Conservation (phyloP, 306 rosid species). For the Crotalaria pallida region DNA sequence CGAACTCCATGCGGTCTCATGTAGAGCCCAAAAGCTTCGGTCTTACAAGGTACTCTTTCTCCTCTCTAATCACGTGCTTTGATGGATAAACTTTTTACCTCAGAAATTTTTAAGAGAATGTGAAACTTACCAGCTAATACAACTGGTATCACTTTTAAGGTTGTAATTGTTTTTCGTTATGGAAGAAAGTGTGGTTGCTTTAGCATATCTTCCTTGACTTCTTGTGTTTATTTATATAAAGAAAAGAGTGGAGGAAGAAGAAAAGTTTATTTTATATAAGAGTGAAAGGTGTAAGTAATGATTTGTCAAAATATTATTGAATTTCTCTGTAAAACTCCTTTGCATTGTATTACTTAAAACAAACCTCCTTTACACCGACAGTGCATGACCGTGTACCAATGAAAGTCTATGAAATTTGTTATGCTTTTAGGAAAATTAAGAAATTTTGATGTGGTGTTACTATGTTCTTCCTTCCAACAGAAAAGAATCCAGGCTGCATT, state of each 20-base stretch:
- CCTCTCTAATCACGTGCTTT: conserved; percentile 3
- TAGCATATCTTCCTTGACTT: not conserved
- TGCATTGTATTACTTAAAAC: too few relatives aligned
- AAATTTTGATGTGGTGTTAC: not conserved
- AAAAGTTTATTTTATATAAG: not conserved
- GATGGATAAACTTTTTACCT: not conserved
- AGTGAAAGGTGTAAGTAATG: too few relatives aligned
- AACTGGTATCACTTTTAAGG: not conserved
- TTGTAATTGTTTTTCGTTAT: not conserved
- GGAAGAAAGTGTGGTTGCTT: conserved; percentile 1
- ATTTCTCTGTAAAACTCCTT: too few relatives aligned
- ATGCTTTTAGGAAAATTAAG: conserved; percentile 12
- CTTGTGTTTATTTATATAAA: not conserved
- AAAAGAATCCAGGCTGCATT: conserved; percentile 69
- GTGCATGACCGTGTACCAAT: too few relatives aligned
- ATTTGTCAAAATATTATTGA: too few relatives aligned
- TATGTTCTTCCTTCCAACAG: conserved; percentile 29
- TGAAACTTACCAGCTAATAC: not conserved
- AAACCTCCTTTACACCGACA: too few relatives aligned
- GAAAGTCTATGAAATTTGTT: not conserved
- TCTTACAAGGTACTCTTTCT: conserved; percentile 65
- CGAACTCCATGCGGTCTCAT: conserved; percentile 47
- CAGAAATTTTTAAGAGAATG: not conserved
- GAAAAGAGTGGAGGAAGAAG: not conserved
- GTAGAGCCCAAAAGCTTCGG: conserved; percentile 55